These are phyloP conservation scores for Neospora caninum DNA, from an alignment of 169 alveolate genomes.

Conservation along the genomic window DNA sequence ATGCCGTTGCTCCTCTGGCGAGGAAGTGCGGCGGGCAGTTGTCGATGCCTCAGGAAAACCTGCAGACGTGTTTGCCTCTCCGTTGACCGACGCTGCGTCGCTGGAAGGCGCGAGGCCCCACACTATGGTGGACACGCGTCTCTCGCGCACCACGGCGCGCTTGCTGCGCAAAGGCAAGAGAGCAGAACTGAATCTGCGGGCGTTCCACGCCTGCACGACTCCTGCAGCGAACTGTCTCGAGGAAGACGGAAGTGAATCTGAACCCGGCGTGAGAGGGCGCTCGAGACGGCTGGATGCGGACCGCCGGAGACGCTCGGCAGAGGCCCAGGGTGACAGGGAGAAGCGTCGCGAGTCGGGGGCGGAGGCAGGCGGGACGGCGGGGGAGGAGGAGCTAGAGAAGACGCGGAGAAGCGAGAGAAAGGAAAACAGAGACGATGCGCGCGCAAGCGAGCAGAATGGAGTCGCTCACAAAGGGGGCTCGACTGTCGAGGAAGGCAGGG, in stretches of 20 bases:
- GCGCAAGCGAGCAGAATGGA: not conserved
- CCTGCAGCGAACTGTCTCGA: not conserved
- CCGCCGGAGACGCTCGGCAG: not conserved
- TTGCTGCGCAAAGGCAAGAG: conserved; percentile 15
- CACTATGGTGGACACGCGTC: not conserved
- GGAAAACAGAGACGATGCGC: not conserved
- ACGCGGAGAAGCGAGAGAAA: not conserved
- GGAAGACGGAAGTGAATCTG: not conserved
- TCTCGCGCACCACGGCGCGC: not conserved
- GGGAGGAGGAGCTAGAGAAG: too few relatives aligned
- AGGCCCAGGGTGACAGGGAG: not conserved
- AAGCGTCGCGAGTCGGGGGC: too few relatives aligned
- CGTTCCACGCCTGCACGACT: conserved; percentile 8
- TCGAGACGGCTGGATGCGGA: not conserved
- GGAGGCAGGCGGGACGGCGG: too few relatives aligned
- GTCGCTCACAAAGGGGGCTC: not conserved
- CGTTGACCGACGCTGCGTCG: not conserved
- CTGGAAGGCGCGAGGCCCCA: not conserved
- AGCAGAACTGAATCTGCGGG: not conserved
- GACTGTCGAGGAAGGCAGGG: not conserved
- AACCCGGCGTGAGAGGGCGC: not conserved
- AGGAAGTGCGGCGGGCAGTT: too few relatives aligned
- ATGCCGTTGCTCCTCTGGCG: too few relatives aligned
- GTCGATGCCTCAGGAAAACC: too few relatives aligned
- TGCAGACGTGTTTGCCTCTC: too few relatives aligned